Evolutionary conservation across 106 monocot species (phyloP), one percentile per base, ranked within the genome.

Genomic region (Acanthochlamys bracteata): DNA sequence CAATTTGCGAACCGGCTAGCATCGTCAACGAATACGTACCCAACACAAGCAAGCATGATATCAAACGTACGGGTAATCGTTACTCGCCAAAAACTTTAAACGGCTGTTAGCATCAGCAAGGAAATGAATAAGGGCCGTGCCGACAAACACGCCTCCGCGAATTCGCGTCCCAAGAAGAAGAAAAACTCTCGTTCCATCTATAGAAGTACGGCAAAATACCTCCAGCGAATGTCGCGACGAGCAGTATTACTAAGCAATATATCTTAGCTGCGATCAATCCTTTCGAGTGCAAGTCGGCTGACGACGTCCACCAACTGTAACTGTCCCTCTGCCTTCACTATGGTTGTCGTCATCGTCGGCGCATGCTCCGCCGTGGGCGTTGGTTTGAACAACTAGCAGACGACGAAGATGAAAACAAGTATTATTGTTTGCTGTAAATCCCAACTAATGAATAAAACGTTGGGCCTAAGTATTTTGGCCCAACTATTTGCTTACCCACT

Each of bases 141-240:
- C 80, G 52, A 88, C 13, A 72, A 88, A 88, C 19, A 88, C 78
- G 9, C 88, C 88, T 0, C 78, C 88, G 88, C 80, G 70, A 88
- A 88, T 57, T 88, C n/a, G 88, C 20, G 80, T 88, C 0, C 88
- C 88, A 39, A 88, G 57, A 6, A 88, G 66, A 53, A 88, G 69
- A 75, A 88, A n/a, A 84, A 51, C 75, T 75, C 70, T 88, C 88
- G 69, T 83, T 88, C 88, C 88, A 88, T 25, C 75, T 67, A 55
- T 64, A 64, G 69, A 88, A 88, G 78, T 88, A 88, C 1, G 88
- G 88, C 2, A 83, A 88, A 1, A 88, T 68, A 15, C 88, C 88
- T 23, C 75, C 88, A 24, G 39, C 65, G 70, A 88, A 88, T 23
- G 88, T 88, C 72, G 47, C 27, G 10, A 75, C 75, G 11, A 88